Percentiles rank a stretch among this genome's conserved stretches.
Conservation (phyloP, 257 asterid species). For the Gynochthodes officinalis region DNA sequence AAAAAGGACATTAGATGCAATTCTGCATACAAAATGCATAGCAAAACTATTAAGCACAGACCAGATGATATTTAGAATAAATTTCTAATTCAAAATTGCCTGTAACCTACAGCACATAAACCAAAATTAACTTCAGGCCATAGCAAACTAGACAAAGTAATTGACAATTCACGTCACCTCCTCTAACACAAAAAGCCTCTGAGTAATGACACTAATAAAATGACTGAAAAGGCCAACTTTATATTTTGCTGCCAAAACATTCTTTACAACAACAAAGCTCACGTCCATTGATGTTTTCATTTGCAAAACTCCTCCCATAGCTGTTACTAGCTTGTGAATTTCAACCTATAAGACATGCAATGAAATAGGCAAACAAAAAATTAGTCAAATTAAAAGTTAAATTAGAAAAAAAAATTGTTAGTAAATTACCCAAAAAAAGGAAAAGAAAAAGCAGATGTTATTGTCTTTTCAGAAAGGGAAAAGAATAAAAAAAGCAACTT, state of each 20-base stretch:
- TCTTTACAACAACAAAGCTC: constrained; percentile 82
- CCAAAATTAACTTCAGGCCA: not conserved
- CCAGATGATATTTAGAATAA: not conserved
- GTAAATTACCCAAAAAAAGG: not conserved
- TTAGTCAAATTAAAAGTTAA: no score
- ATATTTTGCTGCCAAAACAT: constrained; percentile 79
- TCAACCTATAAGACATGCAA: constrained; percentile 50
- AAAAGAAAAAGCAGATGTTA: not conserved
- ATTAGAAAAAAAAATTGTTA: no score
- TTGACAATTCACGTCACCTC: not conserved
- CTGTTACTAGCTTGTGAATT: constrained; percentile 63
- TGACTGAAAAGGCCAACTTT: constrained; percentile 47
- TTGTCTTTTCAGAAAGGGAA: not conserved
- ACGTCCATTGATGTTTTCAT: constrained; percentile 74
- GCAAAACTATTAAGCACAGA: not conserved
- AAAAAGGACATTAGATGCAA: not conserved
- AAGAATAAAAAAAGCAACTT: not conserved
- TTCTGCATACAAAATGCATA: not conserved
- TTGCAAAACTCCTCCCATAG: constrained; percentile 86
- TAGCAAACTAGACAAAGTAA: not conserved
- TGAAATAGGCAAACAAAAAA: constrained; percentile 25
- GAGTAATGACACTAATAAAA: not conserved
- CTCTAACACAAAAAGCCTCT: not conserved
- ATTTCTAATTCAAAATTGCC: not conserved
- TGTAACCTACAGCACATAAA: not conserved